phyloP scores from a whole-genome alignment of 306 rosid species.

The Gynostemma pentaphyllum region DNA sequence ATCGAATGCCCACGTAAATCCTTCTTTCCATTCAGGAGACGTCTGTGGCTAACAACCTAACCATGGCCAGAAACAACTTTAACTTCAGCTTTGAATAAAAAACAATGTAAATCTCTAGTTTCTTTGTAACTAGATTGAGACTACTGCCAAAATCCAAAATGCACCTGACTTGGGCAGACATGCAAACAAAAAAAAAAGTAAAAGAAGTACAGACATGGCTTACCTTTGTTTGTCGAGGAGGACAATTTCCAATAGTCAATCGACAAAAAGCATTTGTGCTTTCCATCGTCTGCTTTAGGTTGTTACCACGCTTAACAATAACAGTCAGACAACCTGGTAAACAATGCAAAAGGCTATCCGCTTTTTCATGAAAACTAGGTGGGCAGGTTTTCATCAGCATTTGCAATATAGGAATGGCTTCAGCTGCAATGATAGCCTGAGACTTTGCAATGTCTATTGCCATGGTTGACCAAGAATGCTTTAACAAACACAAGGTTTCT shows the following conservation, averaged over 20 bases:
- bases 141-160: background rate
- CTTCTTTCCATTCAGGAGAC: slow-evolving; percentile 98
- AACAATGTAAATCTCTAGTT: background rate
- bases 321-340: slow-evolving; percentile 98
- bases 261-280: slow-evolving; percentile 91
- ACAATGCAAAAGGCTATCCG: slow-evolving; percentile 85
- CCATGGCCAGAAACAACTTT: slow-evolving; percentile 4
- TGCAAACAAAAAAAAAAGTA: background rate
- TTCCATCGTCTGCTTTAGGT: slow-evolving; percentile 93
- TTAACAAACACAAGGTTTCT: slow-evolving; percentile 68
- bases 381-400: slow-evolving; percentile 98
- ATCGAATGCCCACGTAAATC: slow-evolving; percentile 94
- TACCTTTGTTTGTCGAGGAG: slow-evolving; percentile 97
- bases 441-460: slow-evolving; percentile 75
- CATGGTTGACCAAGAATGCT: slow-evolving; percentile 94
- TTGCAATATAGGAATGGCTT: slow-evolving; percentile 94
- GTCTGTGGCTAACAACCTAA: slow-evolving; percentile 80
- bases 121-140: background rate
- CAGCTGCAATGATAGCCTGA: slow-evolving; percentile 83
- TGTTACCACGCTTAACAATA: slow-evolving; percentile 78
- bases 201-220: background rate
- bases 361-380: slow-evolving; percentile 96
- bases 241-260: slow-evolving; percentile 82
- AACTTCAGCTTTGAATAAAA: background rate
- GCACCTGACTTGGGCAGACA: background rate